phyloP scores from a whole-genome alignment of 1,284 basidiomycete species.

The Cryptococcus jaspeensis region DNA sequence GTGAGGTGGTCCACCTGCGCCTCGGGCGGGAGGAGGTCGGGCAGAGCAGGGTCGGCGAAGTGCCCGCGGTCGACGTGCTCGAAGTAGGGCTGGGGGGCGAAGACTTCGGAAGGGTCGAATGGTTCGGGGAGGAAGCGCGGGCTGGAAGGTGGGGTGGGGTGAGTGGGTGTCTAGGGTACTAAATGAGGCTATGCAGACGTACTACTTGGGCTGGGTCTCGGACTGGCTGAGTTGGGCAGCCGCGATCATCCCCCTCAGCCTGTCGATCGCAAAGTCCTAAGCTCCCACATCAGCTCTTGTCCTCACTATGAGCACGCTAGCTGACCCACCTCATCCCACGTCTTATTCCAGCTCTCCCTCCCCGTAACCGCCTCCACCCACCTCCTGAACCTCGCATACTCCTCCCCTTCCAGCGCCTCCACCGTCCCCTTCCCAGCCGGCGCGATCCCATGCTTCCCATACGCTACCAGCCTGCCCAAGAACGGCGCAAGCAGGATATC shows the following conservation, averaged over 20 bases:
- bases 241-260: background rate
- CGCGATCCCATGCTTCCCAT: background rate
- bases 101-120: background rate
- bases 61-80: background rate
- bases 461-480: background rate
- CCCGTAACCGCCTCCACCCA: background rate
- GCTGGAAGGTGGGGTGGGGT: background rate
- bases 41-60: background rate
- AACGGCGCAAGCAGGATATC: background rate
- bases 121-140: background rate
- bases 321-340: background rate
- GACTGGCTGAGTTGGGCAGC: background rate
- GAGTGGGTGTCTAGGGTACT: background rate
- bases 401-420: background rate
- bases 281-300: background rate
- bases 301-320: background rate
- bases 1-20: conserved; percentile 60
- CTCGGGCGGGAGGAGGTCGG: background rate
- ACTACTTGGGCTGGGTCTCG: background rate
- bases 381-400: background rate
- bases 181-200: background rate
- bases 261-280: background rate
- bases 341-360: background rate
- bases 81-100: background rate
- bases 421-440: background rate